A percentile compares a stretch with the other conserved stretches of the same genome.
Conservation (phyloP, 208 protist genomes). For the Leishmania braziliensis region DNA sequence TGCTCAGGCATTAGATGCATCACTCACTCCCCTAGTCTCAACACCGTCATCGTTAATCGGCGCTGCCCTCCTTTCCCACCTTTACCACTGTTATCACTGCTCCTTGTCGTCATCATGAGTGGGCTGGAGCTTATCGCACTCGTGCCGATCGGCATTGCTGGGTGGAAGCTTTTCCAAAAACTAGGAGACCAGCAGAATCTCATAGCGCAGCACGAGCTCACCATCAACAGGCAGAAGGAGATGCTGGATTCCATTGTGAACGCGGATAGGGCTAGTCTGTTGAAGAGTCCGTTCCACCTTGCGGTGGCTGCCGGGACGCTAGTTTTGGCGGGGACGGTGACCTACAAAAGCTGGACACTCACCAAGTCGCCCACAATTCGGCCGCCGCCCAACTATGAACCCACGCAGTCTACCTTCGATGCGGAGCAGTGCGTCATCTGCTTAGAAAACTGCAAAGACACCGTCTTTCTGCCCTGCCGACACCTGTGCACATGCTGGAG, state of each 20-base stretch:
- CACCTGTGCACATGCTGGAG: constrained; percentile 76
- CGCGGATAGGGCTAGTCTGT: background rate
- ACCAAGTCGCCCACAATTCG: constrained; percentile 6
- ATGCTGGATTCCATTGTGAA: constrained; percentile 50
- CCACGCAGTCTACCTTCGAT: constrained; percentile 46
- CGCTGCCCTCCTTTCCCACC: background rate
- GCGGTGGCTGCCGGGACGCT: constrained; percentile 29
- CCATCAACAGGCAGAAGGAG: constrained; percentile 62
- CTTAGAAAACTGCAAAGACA: constrained; percentile 62
- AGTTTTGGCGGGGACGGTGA: constrained; percentile 23
- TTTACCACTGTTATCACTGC: background rate
- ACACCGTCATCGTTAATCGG: background rate
- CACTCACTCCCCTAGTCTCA: background rate
- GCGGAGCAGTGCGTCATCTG: constrained; percentile 76
- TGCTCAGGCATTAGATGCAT: background rate
- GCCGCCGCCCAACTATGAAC: constrained; percentile 58
- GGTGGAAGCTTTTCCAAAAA: constrained; percentile 60
- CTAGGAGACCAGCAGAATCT: constrained; percentile 57
- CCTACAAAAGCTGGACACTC: constrained; percentile 31
- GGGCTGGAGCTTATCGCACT: constrained; percentile 41
- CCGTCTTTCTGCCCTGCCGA: constrained; percentile 67
- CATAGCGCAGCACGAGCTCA: constrained; percentile 62
- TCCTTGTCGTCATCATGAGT: constrained; percentile 20
- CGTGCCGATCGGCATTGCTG: constrained; percentile 54
- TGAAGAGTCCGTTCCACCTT: constrained; percentile 14